A percentile compares a stretch with the other conserved stretches of the same genome.
Evolutionary conservation across 495 filamentous ascomycete genomes (phyloP).

Genomic region (Daldinia vernicosa): DNA sequence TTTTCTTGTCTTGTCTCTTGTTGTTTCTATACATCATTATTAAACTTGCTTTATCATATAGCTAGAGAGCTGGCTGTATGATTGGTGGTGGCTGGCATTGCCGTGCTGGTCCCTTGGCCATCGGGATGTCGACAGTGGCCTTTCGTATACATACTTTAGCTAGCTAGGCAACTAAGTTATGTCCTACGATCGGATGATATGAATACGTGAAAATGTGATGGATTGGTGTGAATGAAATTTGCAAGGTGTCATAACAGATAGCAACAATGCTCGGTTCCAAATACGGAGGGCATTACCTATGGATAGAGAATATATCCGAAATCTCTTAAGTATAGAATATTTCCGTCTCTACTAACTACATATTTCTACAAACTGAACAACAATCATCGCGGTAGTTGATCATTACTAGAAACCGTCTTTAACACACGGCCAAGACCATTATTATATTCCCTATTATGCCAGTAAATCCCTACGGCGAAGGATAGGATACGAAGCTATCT

Average conservation of each 20-base stretch:
- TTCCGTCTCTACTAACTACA: no score
- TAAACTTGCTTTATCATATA: neutral
- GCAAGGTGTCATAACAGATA: no score
- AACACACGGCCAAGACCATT: neutral
- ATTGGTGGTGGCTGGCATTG: neutral
- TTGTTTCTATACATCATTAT: neutral
- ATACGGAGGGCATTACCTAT: no score
- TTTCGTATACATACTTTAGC: neutral
- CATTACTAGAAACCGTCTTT: neutral
- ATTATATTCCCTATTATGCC: neutral
- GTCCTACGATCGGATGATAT: neutral
- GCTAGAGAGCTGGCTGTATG: neutral
- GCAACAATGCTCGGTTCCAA: no score
- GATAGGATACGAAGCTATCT: neutral
- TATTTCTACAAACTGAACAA: neutral
- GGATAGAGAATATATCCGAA: no score
- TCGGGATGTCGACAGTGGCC: neutral
- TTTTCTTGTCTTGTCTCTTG: constrained; percentile 2
- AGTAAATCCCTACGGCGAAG: neutral
- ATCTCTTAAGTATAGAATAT: no score
- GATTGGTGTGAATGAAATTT: neutral
- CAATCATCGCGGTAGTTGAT: neutral
- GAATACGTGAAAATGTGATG: neutral
- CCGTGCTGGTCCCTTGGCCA: neutral
- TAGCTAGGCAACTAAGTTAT: neutral